Conservation (phyloP, 2,329 filamentous ascomycete genomes). For the Phyllosticta citrichinensis region DNA sequence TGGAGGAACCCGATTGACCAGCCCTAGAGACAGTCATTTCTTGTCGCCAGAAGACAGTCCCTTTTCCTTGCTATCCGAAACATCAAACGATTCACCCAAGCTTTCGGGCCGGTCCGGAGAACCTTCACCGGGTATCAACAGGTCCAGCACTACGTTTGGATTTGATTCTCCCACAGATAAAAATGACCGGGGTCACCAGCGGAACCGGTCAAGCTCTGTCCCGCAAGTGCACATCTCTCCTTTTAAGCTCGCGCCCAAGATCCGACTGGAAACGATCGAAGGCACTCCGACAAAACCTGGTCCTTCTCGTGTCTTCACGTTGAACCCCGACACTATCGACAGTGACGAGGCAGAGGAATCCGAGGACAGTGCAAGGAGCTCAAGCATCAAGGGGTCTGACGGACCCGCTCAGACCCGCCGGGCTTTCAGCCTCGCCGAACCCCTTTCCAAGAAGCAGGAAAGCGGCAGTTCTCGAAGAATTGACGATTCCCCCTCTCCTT, state of each 20-base stretch:
- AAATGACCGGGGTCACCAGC: conserved; percentile 5
- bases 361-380: background rate
- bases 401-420: background rate
- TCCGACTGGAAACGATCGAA: conserved; percentile 5
- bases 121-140: background rate
- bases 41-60: background rate
- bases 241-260: conserved; percentile 1
- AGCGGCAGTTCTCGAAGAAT: background rate
- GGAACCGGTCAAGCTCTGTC: conserved; percentile 6
- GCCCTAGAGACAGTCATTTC: background rate
- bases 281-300: conserved; percentile 4
- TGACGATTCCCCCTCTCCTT: background rate
- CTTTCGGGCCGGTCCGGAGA: background rate
- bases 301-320: background rate
- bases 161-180: background rate
- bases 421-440: background rate
- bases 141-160: conserved; percentile 5
- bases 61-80: background rate
- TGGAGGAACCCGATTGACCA: background rate
- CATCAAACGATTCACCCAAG: background rate
- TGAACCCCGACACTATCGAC: background rate
- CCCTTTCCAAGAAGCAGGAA: background rate
- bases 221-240: conserved; percentile 5
- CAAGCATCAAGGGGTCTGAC: background rate
- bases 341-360: conserved; percentile 4